Conservation (phyloP, 192 early-diverging fungal species). For the Gonapodya sp. region DNA sequence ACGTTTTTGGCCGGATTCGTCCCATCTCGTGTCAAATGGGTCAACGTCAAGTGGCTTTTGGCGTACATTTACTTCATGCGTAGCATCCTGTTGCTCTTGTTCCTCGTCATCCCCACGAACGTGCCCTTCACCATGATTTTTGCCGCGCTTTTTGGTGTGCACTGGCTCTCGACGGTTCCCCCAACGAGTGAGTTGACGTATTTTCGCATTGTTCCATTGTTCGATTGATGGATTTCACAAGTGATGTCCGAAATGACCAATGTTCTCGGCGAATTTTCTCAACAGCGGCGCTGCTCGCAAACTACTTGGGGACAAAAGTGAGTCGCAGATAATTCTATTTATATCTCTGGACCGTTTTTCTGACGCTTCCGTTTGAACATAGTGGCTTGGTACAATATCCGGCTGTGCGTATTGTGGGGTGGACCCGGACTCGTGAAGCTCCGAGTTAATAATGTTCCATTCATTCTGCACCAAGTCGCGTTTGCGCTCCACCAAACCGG, state of each 20-base stretch:
- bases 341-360: no score
- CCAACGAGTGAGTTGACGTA: conserved; percentile 6
- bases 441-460: no score
- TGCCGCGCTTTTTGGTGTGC: background rate
- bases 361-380: no score
- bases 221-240: no score
- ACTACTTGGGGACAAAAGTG: background rate
- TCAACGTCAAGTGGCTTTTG: background rate
- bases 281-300: background rate
- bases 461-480: no score
- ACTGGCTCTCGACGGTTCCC: conserved; percentile 1
- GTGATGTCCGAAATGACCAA: no score
- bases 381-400: background rate
- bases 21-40: background rate
- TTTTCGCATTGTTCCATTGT: no score
- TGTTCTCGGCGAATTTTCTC: no score
- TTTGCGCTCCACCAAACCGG: background rate
- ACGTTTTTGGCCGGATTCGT: conserved; percentile 6
- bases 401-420: background rate
- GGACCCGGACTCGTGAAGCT: background rate
- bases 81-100: background rate
- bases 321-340: no score
- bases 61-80: background rate
- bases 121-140: background rate
- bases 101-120: background rate